Evolutionary conservation across 371 early-diverging fungal species (phyloP).

Genomic region (Rhizopus sp.): DNA sequence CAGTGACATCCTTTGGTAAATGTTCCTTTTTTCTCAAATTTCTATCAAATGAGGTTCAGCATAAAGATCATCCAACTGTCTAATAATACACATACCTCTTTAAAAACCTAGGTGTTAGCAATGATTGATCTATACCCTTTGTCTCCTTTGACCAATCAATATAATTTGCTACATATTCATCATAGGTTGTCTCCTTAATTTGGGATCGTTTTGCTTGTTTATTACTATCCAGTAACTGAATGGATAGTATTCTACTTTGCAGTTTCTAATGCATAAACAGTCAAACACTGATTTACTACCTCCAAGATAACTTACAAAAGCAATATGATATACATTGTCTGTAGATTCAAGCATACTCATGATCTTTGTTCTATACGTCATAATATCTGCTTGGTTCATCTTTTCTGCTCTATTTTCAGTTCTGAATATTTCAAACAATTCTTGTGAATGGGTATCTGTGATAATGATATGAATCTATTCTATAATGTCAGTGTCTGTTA

Average conservation of each 20-base stretch:
- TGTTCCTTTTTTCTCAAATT: constrained; percentile 20
- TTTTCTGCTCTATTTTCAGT: constrained; percentile 20
- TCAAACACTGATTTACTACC: too few relatives aligned
- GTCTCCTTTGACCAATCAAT: constrained; percentile 70
- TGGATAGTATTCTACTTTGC: constrained; percentile 54
- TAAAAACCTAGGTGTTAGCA: constrained; percentile 54
- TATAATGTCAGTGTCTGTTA: not conserved
- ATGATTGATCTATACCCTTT: constrained; percentile 57
- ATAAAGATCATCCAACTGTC: not conserved
- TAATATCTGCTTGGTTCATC: constrained; percentile 38
- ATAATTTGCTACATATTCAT: constrained; percentile 85
- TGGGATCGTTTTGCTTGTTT: constrained; percentile 18
- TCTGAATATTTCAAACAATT: constrained; percentile 21
- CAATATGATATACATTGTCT: constrained; percentile 77
- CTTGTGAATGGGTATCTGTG: constrained; percentile 26
- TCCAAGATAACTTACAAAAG: constrained; percentile 59
- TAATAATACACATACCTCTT: constrained; percentile 12
- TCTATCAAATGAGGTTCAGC: constrained; percentile 8
- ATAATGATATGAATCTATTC: constrained; percentile 25
- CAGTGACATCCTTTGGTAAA: constrained; percentile 26
- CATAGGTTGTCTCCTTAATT: constrained; percentile 82
- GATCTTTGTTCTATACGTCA: constrained; percentile 37
- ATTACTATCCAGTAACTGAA: constrained; percentile 75
- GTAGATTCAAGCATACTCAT: constrained; percentile 51
- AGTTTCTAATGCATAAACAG: constrained; percentile 2